Conservation (phyloP, 2,329 filamentous ascomycete species). For the Geoglossum cookeanum region DNA sequence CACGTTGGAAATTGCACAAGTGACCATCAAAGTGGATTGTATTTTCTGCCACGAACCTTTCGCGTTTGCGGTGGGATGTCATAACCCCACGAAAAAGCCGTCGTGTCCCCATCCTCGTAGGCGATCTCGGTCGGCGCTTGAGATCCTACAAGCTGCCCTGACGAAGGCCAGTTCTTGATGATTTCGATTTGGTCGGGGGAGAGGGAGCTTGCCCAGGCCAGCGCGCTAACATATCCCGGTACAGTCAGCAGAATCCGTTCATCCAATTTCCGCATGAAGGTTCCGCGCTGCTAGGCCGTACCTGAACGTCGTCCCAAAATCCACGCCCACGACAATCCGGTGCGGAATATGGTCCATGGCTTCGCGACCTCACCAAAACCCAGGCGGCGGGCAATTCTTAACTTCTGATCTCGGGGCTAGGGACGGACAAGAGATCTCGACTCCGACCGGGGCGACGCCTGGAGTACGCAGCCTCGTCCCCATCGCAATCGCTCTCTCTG, state of each 20-base stretch:
- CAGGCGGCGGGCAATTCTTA: background rate
- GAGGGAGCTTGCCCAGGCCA: conserved; percentile 9
- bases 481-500: no score
- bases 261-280: background rate
- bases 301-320: conserved; percentile 12
- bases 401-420: no score
- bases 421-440: no score
- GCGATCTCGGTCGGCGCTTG: conserved; percentile 10
- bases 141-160: conserved; percentile 10
- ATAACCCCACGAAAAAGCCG: conserved; percentile 11
- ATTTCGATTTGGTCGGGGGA: conserved; percentile 9
- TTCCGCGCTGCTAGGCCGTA: background rate
- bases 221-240: background rate
- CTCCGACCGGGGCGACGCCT: no score
- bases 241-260: background rate
- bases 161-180: conserved; percentile 11
- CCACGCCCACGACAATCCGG: conserved; percentile 10
- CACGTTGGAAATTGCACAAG: background rate
- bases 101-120: conserved; percentile 10
- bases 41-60: background rate
- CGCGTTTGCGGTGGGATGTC: conserved; percentile 10
- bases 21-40: background rate
- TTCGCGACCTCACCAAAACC: background rate
- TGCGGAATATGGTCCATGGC: background rate
- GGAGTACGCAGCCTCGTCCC: no score